These are phyloP conservation scores for Apium graveolens DNA, from an alignment of 129 eudicot genomes.

Conservation along the genomic window DNA sequence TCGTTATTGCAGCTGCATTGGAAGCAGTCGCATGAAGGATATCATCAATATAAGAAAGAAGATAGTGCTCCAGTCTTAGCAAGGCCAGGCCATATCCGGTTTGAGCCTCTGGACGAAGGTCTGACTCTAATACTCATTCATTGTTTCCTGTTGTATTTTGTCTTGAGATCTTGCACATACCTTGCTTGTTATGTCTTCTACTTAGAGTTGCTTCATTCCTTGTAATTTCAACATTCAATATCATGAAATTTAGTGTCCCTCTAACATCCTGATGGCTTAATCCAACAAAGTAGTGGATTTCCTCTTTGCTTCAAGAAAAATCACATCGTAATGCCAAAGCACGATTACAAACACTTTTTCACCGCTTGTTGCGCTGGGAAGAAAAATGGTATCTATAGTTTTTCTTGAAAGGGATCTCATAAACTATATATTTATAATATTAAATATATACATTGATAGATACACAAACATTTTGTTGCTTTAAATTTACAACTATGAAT, in stretches of 20 bases:
- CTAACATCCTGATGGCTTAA: no score
- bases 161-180: not conserved
- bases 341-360: no score
- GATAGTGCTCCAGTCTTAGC: slow-evolving; percentile 53
- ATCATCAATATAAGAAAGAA: slow-evolving; percentile 15
- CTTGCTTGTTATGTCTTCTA: not conserved
- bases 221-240: not conserved
- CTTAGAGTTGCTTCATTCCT: not conserved
- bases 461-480: no score
- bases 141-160: not conserved
- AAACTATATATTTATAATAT: no score
- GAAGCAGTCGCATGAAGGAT: slow-evolving; percentile 33
- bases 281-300: no score
- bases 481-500: no score
- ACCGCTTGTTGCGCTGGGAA: no score
- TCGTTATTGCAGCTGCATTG: slow-evolving; percentile 46
- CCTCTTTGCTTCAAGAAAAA: no score
- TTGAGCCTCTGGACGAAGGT: slow-evolving; percentile 77
- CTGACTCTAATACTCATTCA: slow-evolving; percentile 3
- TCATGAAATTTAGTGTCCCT: not conserved
- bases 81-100: slow-evolving; percentile 92
- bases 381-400: no score
- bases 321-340: no score
- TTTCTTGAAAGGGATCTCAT: no score
- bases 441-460: no score